These are phyloP conservation scores for Leucocoprinus sp. DNA, from an alignment of 768 basidiomycete genomes.

Conservation along the genomic window DNA sequence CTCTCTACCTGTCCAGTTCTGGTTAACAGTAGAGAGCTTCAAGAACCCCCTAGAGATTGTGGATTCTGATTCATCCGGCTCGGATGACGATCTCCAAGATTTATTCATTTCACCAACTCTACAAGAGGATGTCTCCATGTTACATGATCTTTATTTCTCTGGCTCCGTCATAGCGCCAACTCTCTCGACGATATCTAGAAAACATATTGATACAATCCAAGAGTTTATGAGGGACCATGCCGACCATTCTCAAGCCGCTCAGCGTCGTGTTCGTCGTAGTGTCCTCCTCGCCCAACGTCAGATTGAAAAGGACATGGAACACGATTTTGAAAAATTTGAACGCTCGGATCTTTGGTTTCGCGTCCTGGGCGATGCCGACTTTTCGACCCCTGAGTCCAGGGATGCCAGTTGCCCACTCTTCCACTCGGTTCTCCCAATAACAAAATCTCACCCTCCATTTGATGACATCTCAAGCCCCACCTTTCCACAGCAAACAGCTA, in stretches of 20 bases:
- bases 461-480: constrained; percentile 30
- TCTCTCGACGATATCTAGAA: constrained; percentile 57
- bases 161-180: constrained; percentile 46
- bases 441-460: constrained; percentile 18
- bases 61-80: constrained; percentile 62
- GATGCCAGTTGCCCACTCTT: constrained; percentile 10
- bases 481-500: constrained; percentile 31
- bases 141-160: constrained; percentile 83
- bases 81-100: constrained; percentile 48
- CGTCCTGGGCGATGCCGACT: constrained; percentile 65
- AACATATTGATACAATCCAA: constrained; percentile 63
- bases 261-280: constrained; percentile 60
- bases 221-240: constrained; percentile 47
- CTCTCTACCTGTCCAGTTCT: constrained; percentile 88
- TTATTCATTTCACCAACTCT: constrained; percentile 51
- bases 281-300: constrained; percentile 82
- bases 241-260: constrained; percentile 30
- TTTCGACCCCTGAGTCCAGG: constrained; percentile 16
- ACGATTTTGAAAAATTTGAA: constrained; percentile 85
- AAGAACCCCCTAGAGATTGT: constrained; percentile 90
- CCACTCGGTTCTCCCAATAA: too few relatives aligned
- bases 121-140: constrained; percentile 83
- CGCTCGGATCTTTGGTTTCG: constrained; percentile 90
- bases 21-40: constrained; percentile 96
- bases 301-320: constrained; percentile 83